Percentiles rank a stretch among this genome's conserved stretches.
phyloP scores from a whole-genome alignment of 2,329 filamentous ascomycete genomes.

The Alternaria sp. region DNA sequence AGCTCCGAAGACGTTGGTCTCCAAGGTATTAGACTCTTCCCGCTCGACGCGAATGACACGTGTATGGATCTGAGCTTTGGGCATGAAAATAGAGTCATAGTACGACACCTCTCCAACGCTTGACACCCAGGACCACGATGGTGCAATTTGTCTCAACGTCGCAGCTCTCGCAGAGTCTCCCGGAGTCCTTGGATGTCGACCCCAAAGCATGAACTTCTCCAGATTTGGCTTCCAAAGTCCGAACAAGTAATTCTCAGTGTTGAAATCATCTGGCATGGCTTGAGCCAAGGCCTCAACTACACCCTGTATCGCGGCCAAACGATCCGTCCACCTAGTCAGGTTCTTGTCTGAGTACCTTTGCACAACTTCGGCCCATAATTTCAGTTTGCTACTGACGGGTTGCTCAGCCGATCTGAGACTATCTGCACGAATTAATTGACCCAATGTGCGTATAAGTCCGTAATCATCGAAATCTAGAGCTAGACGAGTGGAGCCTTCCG shows the following conservation, averaged over 20 bases:
- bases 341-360: neutral
- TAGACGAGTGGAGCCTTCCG: neutral
- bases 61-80: neutral
- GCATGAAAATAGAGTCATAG: neutral
- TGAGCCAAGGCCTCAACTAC: neutral
- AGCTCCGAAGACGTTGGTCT: neutral
- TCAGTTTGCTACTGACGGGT: neutral
- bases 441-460: neutral
- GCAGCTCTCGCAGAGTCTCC: neutral
- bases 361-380: neutral
- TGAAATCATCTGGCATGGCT: neutral
- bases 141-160: neutral
- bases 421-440: neutral
- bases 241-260: neutral
- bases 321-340: constrained; percentile 6
- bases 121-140: constrained; percentile 3
- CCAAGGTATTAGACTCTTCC: neutral
- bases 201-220: neutral
- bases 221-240: neutral
- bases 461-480: neutral
- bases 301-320: constrained; percentile 7
- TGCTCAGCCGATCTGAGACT: neutral
- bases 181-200: neutral
- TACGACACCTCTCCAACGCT: neutral
- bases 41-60: neutral